These are phyloP conservation scores for Physcomitrellopsis africana DNA, from an alignment of 225 moss, liverwort and hornwort genomes.

Conservation along the genomic window DNA sequence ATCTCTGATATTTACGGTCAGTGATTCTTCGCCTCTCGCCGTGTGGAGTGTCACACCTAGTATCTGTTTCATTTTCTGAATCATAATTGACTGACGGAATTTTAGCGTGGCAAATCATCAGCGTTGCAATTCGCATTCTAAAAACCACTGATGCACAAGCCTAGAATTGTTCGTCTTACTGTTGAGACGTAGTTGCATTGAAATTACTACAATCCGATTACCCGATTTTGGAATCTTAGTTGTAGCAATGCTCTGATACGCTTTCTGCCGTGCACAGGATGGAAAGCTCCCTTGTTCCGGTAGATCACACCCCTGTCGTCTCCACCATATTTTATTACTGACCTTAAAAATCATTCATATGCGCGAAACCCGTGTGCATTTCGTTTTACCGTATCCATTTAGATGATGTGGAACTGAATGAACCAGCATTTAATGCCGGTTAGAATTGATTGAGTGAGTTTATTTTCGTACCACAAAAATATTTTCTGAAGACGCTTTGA, in stretches of 20 bases:
- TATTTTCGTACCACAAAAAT: not conserved
- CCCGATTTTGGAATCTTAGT: not conserved
- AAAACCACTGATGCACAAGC: too few relatives aligned
- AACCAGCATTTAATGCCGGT: too few relatives aligned
- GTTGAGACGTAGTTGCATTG: not conserved
- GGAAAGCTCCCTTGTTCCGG: conserved; percentile 20
- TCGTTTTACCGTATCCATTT: too few relatives aligned
- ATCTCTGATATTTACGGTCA: conserved; percentile 47
- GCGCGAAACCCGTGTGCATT: too few relatives aligned
- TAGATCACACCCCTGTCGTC: not conserved
- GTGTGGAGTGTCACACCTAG: not conserved
- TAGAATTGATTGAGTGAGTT: too few relatives aligned
- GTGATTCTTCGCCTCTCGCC: conserved; percentile 3
- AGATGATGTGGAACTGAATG: too few relatives aligned
- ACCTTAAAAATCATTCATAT: too few relatives aligned
- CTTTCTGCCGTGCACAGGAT: not conserved
- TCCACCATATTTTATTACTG: not conserved
- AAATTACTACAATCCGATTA: not conserved
- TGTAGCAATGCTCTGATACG: not conserved
- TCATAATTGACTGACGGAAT: too few relatives aligned
- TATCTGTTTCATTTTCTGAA: not conserved
- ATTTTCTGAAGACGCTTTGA: too few relatives aligned
- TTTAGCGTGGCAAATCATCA: too few relatives aligned
- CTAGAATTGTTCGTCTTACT: too few relatives aligned
- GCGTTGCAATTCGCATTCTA: too few relatives aligned